Conservation (phyloP, 495 filamentous ascomycete genomes). For the Lepidopterella palustris region DNA sequence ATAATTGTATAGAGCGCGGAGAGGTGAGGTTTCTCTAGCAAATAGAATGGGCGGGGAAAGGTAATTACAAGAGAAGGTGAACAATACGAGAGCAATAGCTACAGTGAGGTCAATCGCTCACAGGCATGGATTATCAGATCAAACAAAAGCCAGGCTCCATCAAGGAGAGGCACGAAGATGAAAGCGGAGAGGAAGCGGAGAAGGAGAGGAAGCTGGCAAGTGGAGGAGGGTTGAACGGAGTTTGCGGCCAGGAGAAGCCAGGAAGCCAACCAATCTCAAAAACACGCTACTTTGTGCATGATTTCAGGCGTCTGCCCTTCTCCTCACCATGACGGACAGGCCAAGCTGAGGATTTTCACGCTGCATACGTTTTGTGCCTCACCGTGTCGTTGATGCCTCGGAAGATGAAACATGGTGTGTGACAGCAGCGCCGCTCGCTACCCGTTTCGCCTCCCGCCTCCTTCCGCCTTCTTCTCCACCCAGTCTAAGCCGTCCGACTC, state of each 20-base stretch:
- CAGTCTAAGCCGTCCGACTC: too few species aligned
- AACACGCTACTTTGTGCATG: too few species aligned
- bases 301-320: too few species aligned
- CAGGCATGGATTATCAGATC: neutral
- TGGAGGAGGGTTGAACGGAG: neutral
- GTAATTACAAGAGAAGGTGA: neutral
- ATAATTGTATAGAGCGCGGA: neutral
- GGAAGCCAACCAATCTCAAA: too few species aligned
- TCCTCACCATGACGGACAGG: too few species aligned
- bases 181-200: neutral
- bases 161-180: neutral
- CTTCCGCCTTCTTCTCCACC: too few species aligned
- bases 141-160: neutral
- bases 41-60: neutral
- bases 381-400: too few species aligned
- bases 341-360: too few species aligned
- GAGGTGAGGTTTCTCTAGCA: neutral
- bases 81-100: neutral
- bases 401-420: too few species aligned
- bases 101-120: neutral
- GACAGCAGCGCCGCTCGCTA: too few species aligned
- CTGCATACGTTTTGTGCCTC: too few species aligned
- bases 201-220: neutral
- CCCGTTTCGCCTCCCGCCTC: too few species aligned
- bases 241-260: neutral